Evolutionary conservation across 306 rosid species (phyloP).

Genomic region (Sicyos baderoa): DNA sequence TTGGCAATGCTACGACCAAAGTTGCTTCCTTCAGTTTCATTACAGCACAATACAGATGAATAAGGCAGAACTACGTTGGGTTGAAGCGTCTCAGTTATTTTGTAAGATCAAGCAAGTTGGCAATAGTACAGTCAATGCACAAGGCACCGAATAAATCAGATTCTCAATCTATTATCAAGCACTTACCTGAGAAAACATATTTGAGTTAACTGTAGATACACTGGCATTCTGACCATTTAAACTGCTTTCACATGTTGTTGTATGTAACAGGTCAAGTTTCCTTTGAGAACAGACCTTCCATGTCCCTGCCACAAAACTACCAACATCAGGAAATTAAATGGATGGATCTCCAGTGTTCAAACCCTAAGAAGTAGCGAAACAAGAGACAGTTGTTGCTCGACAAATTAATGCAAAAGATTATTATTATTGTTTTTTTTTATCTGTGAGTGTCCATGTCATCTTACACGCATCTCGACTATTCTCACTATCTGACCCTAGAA

Average conservation of each 20-base stretch:
- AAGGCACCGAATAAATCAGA: too few relatives aligned
- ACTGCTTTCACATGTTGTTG: slow-evolving; percentile 24
- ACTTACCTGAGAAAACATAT: slow-evolving; percentile 42
- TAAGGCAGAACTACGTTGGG: too few relatives aligned
- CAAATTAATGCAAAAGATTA: not conserved
- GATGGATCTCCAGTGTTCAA: not conserved
- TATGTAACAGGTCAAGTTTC: slow-evolving; percentile 30
- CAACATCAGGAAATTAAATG: not conserved
- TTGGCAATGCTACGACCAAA: too few relatives aligned
- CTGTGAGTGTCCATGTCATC: too few relatives aligned
- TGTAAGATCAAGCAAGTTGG: too few relatives aligned
- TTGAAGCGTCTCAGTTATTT: too few relatives aligned
- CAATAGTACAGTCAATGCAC: too few relatives aligned
- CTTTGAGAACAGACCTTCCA: slow-evolving; percentile 39
- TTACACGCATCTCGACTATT: too few relatives aligned
- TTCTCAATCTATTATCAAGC: slow-evolving; percentile 19
- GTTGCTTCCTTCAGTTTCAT: too few relatives aligned
- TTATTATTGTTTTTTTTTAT: too few relatives aligned
- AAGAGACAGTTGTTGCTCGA: not conserved
- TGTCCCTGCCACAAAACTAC: slow-evolving; percentile 39
- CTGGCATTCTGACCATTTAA: slow-evolving; percentile 31
- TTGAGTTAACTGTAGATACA: slow-evolving; percentile 22
- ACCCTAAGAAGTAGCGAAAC: not conserved
- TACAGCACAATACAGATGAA: too few relatives aligned
- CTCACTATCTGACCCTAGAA: too few relatives aligned